These are phyloP conservation scores for Tylopilus orsonianus DNA, from an alignment of 1,284 basidiomycete genomes.

Conservation along the genomic window DNA sequence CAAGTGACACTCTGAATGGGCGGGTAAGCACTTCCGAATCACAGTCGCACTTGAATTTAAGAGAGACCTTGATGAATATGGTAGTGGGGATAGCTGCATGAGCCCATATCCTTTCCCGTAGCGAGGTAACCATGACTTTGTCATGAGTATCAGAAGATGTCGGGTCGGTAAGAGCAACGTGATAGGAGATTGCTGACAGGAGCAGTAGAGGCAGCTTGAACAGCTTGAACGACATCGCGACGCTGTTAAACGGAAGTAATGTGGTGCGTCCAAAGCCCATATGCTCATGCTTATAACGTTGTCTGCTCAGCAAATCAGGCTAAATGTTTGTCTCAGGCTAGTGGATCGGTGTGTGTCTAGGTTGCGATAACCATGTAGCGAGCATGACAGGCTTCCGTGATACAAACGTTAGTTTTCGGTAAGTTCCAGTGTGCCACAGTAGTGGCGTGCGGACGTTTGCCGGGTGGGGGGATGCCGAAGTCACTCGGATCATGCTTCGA, in stretches of 20 bases:
- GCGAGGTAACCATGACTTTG: conserved; percentile 3
- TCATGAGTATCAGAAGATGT: neutral
- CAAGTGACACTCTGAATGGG: conserved; percentile 3
- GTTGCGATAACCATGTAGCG: neutral
- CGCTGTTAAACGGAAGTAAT: neutral
- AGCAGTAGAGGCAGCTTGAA: conserved; percentile 10
- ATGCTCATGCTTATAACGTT: neutral
- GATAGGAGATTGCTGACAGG: conserved; percentile 4
- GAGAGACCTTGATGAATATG: conserved; percentile 6
- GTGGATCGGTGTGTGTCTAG: neutral
- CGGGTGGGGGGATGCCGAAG: neutral
- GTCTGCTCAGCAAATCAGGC: neutral
- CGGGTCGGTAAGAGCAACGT: neutral
- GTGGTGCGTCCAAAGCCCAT: neutral
- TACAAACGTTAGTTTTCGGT: neutral
- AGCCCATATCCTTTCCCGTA: conserved; percentile 6
- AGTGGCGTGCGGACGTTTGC: neutral
- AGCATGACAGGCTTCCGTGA: neutral
- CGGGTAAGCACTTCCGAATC: neutral
- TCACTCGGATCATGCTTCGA: neutral
- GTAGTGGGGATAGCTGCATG: neutral
- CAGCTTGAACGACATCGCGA: conserved; percentile 6
- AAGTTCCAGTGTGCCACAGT: neutral
- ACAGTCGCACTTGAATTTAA: neutral
- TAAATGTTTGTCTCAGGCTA: conserved; percentile 1